These are phyloP conservation scores for Suhomyces pyralidae DNA, from an alignment of 805 yeast species.

Conservation along the genomic window DNA sequence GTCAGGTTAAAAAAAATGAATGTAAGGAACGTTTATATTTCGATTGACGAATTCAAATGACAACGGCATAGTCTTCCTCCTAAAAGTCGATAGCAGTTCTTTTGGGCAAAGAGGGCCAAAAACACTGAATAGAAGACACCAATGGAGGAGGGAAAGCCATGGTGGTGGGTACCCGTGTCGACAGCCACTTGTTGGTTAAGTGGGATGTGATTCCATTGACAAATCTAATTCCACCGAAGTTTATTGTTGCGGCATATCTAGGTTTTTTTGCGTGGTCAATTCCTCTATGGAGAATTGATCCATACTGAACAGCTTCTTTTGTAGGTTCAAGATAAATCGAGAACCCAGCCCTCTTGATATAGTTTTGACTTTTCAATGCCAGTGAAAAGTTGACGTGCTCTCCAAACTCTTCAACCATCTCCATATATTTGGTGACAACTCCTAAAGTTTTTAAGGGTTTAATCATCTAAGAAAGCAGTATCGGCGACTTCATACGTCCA, in stretches of 20 bases:
- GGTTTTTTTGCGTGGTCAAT: slow-evolving; percentile 44
- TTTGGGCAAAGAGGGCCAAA: no score
- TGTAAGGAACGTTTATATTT: background rate
- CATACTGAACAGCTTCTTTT: slow-evolving; percentile 34
- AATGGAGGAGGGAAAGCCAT: background rate
- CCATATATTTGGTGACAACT: background rate
- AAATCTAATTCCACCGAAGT: no score
- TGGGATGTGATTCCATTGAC: no score
- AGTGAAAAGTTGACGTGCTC: slow-evolving; percentile 53
- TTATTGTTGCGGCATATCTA: no score
- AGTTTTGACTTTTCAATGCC: slow-evolving; percentile 54
- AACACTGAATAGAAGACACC: no score
- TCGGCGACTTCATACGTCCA: background rate
- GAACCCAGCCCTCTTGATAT: slow-evolving; percentile 53
- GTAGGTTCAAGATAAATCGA: slow-evolving; percentile 56
- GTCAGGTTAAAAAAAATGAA: background rate
- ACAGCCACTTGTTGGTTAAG: no score
- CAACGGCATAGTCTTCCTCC: background rate
- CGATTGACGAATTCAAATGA: background rate
- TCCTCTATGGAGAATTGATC: slow-evolving; percentile 67
- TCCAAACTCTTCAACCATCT: background rate
- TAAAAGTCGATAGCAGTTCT: background rate
- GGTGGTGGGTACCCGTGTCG: background rate
- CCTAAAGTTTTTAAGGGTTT: background rate
- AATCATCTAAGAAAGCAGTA: background rate